phyloP scores from a whole-genome alignment of 352 stramenopile genomes.

The Globisporangium orthogonon region DNA sequence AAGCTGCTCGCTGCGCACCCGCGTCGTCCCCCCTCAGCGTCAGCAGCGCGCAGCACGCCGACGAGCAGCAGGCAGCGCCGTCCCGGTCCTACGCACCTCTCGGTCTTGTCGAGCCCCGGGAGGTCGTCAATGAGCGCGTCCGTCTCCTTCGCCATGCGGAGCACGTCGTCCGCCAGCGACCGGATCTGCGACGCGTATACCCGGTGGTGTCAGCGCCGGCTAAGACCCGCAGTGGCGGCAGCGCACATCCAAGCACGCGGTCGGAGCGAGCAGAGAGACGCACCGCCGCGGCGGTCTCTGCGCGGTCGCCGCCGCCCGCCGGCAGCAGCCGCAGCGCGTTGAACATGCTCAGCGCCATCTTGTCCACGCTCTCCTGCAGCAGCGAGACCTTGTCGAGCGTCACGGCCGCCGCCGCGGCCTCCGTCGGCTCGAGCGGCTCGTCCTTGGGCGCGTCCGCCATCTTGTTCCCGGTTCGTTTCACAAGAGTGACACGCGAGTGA shows the following conservation, averaged over 20 bases:
- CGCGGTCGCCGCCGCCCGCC: constrained; percentile 35
- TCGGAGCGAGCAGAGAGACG: not conserved
- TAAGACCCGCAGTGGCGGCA: too few species aligned
- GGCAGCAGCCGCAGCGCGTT: constrained; percentile 78
- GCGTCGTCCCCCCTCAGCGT: not conserved
- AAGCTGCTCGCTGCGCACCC: constrained; percentile 50
- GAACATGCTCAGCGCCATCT: constrained; percentile 86
- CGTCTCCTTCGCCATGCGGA: constrained; percentile 76
- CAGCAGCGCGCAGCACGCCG: not conserved
- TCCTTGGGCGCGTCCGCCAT: constrained; percentile 8
- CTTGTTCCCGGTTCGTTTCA: not conserved
- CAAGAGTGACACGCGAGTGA: constrained; percentile 1
- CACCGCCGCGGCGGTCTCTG: constrained; percentile 52
- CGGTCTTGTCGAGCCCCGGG: constrained; percentile 73
- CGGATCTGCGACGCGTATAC: constrained; percentile 34
- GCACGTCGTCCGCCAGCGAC: constrained; percentile 64
- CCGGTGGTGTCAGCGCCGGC: too few species aligned
- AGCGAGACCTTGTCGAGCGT: constrained; percentile 73
- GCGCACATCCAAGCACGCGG: too few species aligned
- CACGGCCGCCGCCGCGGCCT: constrained; percentile 12
- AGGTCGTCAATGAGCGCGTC: constrained; percentile 75
- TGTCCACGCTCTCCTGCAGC: constrained; percentile 82
- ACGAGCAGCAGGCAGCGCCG: not conserved
- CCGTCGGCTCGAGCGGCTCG: constrained; percentile 1
- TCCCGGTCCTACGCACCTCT: constrained; percentile 32